Evolutionary conservation across 768 basidiomycete species (phyloP), one percentile per base, ranked within the genome.

Genomic region (Tricholoma hemisulphureum): DNA sequence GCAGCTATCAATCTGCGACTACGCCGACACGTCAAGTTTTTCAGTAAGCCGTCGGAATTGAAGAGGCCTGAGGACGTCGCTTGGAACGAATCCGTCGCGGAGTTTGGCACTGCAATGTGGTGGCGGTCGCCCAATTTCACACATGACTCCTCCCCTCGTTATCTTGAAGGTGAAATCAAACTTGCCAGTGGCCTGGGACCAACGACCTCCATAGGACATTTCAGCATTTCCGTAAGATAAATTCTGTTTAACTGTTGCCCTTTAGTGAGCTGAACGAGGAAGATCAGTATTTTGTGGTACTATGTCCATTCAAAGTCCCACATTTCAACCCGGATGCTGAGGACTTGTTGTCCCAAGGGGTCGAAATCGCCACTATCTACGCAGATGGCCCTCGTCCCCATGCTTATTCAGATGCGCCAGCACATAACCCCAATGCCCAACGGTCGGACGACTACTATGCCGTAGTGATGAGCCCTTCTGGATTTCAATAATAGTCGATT

Each of bases 291-390:
- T 71, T 72, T 43, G 73, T 82, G 43, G 78, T 76, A 4, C 64
- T 84, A 23, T 74, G 69, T 50, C 75, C 80, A 7, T 83, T 83
- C 65, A 65, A 77, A 53, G 70, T 75, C 1, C 64, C 69, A 5
- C 69, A 75, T 43, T 77, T 77, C 57, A 63, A 69, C 18, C 71
- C 79, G 11, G 73, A 76, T 53, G 64, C 68, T 14, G 64, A 71
- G 3, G 68, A 75, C 6, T 70, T 83, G 20, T 66, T 82, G 39
- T 77, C 76, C 9, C 78, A 80, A 63, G 78, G 78, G 16, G 78
- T 84, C 26, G 77, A 80, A n/a, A 81, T 84, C 51, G 78, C 77
- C 21, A 82, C 82, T 2, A 75, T 77, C 69, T 73, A 80, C 55
- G 75, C 78, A 6, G 77, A 75, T 66, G 83, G 82, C 16, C 79